Evolutionary conservation across 208 protist genomes (phyloP), one percentile per base, ranked within the genome.

Genomic region (Tritrichomonas foetus): DNA sequence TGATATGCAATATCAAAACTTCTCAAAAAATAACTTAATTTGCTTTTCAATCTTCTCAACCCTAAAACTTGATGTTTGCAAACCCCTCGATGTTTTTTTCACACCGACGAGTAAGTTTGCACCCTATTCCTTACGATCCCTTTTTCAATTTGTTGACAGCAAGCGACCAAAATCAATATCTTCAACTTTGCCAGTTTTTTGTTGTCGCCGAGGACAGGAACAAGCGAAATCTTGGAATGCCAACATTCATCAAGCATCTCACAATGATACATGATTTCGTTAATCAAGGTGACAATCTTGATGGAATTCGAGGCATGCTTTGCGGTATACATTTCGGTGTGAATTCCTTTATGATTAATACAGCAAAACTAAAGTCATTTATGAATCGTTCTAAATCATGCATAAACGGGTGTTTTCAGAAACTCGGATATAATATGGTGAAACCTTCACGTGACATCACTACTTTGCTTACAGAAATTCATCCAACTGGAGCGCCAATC

Each of bases 351-450:
- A 11, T 82, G 1, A 36, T 82, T 30, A 82, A 82, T 20, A 82
- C 74, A 36, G 41, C 27, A 44, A 36, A 36, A 30, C 74, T 82
- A 8, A 82, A 82, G 50, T n/a, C n/a, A 50, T 50, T 82, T n/a
- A 82, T 82, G 74, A 20, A 20, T 1, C 74, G 74, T 53, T 82
- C 74, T 20, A 82, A 82, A 50, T 82, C 74, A 8, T 82, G 74
- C 41, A 25, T 82, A 5, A 82, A 82, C 50, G 74, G 74, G 14
- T 82, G 74, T 30, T 82, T 82, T 41, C 74, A 82, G n/a, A 82
- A 82, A 50, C 50, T 25, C 33, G 74, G 74, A 36, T 82, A 53
- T 30, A 25, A 82, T 30, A 41, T 82, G 16, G 47, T 20, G 16
- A 82, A 36, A 50, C n/a, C 41, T 82, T 82, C 74, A 50, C 41